Conservation (phyloP, 805 yeast genomes). For the Saccharomycopsis fibuligera region DNA sequence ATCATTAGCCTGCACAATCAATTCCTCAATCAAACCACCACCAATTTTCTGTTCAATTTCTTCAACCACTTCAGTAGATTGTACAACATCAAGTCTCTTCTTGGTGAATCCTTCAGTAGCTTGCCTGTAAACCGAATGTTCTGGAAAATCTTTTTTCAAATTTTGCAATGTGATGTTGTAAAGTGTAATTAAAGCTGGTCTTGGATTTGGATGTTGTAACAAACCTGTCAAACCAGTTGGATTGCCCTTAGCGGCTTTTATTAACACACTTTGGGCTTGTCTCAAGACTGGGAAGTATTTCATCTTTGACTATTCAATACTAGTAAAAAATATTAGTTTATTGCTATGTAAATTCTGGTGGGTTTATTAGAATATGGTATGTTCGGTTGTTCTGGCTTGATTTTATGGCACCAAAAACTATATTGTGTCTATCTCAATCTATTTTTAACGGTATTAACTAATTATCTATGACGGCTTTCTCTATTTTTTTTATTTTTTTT, state of each 20-base stretch:
- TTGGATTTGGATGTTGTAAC: constrained; percentile 74
- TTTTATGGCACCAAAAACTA: too few relatives aligned
- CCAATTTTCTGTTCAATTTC: constrained; percentile 71
- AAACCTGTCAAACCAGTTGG: constrained; percentile 83
- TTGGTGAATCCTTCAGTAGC: constrained; percentile 67
- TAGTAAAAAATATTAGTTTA: background rate
- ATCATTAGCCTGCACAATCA: constrained; percentile 75
- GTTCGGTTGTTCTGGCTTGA: background rate
- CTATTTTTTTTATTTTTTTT: background rate
- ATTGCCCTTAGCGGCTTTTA: constrained; percentile 37
- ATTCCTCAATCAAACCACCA: constrained; percentile 78
- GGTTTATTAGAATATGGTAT: background rate
- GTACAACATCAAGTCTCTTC: constrained; percentile 61
- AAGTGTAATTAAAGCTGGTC: constrained; percentile 66
- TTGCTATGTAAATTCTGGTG: background rate
- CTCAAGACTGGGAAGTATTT: constrained; percentile 17
- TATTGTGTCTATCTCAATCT: background rate
- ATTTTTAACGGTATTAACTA: background rate
- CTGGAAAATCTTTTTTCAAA: constrained; percentile 57
- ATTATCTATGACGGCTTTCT: background rate
- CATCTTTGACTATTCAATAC: constrained; percentile 5
- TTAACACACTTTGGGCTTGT: constrained; percentile 18
- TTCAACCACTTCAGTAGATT: constrained; percentile 51
- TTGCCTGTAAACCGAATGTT: constrained; percentile 67
- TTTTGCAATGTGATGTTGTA: constrained; percentile 63